Evolutionary conservation across 345 rosid genomes (phyloP).

Genomic region (Nephelium lappaceum): DNA sequence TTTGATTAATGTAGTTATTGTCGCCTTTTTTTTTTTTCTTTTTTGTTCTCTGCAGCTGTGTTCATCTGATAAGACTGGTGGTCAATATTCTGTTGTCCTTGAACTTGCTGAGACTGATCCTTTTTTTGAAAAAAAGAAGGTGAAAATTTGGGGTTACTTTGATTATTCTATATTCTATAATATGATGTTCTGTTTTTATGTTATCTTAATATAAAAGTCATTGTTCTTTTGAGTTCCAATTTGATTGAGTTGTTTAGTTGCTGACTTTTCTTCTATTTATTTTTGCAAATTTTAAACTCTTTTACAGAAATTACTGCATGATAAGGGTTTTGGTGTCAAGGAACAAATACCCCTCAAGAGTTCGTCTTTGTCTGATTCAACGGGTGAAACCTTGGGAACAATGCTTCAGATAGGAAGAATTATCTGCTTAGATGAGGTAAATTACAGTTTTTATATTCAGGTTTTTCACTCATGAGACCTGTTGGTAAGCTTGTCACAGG

Average conservation of each 20-base stretch:
- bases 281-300: background rate
- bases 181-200: background rate
- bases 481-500: background rate
- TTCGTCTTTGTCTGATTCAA: conserved; percentile 39
- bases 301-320: conserved; percentile 57
- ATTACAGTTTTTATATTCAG: background rate
- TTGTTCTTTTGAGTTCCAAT: background rate
- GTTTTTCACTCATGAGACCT: background rate
- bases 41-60: conserved; percentile 40
- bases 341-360: conserved; percentile 42
- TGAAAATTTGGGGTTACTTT: conserved; percentile 18
- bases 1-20: background rate
- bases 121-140: conserved; percentile 65
- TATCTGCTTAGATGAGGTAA: conserved; percentile 71
- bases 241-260: background rate
- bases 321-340: conserved; percentile 53
- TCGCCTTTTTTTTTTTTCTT: background rate
- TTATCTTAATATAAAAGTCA: background rate
- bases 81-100: conserved; percentile 41
- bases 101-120: conserved; percentile 61
- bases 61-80: conserved; percentile 30
- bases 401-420: conserved; percentile 70
- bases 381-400: conserved; percentile 38
- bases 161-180: background rate
- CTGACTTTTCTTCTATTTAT: conserved; percentile 2